Conservation (phyloP, 768 basidiomycete genomes). For the Leucosporidium scottii region DNA sequence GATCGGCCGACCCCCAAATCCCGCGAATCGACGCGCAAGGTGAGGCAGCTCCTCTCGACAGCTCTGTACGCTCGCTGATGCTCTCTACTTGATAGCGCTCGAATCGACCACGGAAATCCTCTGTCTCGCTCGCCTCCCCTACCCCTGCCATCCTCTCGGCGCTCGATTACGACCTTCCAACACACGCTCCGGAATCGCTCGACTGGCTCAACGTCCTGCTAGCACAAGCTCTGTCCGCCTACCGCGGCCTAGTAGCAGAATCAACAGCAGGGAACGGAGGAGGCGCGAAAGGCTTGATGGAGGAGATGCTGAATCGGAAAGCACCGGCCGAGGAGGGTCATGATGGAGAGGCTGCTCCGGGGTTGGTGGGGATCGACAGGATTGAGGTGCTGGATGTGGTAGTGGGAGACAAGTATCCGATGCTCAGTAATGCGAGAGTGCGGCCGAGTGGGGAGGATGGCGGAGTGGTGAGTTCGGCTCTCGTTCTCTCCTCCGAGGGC, state of each 20-base stretch:
- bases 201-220: conserved; percentile 88
- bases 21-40: not conserved
- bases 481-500: too few relatives aligned
- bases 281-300: conserved; percentile 44
- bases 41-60: not conserved
- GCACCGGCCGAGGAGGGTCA: conserved; percentile 1
- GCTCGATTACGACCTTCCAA: conserved; percentile 44
- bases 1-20: conserved; percentile 1
- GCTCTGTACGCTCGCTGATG: conserved; percentile 11
- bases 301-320: conserved; percentile 43
- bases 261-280: conserved; percentile 17
- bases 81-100: not conserved
- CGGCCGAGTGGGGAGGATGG: conserved; percentile 46
- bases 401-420: conserved; percentile 53
- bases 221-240: conserved; percentile 53
- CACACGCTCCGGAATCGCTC: conserved; percentile 58
- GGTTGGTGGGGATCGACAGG: conserved; percentile 40
- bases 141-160: conserved; percentile 41
- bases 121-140: conserved; percentile 39
- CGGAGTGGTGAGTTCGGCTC: conserved; percentile 38
- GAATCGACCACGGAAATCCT: conserved; percentile 27
- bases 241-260: conserved; percentile 23
- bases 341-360: conserved; percentile 22
- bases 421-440: conserved; percentile 62
- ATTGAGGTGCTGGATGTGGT: conserved; percentile 36